Conservation (phyloP, 1,284 basidiomycete genomes). For the Wallemia hederae region DNA sequence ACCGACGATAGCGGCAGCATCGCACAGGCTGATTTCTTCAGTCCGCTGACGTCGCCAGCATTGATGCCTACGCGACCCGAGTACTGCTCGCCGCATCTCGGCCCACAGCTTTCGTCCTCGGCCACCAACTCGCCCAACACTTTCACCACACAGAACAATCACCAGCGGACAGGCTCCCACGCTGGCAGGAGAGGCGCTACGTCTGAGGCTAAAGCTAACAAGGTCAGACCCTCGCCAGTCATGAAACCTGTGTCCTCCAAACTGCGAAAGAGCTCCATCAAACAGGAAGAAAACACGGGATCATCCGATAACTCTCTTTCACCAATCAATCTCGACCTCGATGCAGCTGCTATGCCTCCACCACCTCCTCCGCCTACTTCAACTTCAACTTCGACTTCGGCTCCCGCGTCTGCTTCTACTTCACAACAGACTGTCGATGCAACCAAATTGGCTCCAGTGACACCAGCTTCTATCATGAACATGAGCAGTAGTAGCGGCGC, state of each 20-base stretch:
- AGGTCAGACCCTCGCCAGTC: neutral
- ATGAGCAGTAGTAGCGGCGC: neutral
- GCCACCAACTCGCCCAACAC: neutral
- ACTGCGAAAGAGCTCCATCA: neutral
- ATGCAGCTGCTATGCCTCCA: neutral
- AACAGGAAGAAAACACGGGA: neutral
- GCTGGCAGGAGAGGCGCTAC: neutral
- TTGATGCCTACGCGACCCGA: conserved; percentile 21
- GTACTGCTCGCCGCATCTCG: too few species aligned
- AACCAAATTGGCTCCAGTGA: neutral
- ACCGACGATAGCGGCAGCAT: conserved; percentile 7
- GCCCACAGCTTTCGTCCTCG: too few species aligned
- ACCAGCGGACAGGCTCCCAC: neutral
- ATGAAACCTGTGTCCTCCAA: neutral
- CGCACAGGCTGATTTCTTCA: conserved; percentile 21
- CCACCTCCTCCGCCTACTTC: neutral
- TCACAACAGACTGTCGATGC: too few species aligned
- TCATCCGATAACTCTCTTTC: neutral
- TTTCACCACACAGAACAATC: neutral
- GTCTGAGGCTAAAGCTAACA: neutral
- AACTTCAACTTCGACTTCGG: too few species aligned
- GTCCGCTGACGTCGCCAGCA: conserved; percentile 27
- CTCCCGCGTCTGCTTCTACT: too few species aligned
- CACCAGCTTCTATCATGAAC: neutral
- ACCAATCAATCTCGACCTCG: neutral